Percentiles rank a stretch among this genome's conserved stretches.
Conservation (phyloP, 306 rosid genomes). For the Lathyrus oleraceus region DNA sequence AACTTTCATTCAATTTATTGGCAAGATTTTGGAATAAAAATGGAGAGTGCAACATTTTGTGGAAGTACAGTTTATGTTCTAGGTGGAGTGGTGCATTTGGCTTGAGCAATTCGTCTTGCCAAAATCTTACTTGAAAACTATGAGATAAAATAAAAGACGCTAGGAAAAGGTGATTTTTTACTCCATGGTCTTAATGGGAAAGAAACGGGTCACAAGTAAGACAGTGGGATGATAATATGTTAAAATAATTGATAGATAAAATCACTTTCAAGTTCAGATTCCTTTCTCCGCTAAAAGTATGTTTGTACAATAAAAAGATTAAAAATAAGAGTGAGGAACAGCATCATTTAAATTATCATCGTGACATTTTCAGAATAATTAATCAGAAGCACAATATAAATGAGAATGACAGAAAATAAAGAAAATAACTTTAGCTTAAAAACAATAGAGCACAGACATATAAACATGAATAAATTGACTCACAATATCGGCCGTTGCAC, state of each 20-base stretch:
- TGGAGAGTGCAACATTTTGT: too few species aligned
- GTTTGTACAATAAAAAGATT: too few species aligned
- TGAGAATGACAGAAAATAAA: not conserved
- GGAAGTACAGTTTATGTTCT: too few species aligned
- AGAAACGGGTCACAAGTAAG: not conserved
- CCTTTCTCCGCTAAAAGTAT: too few species aligned
- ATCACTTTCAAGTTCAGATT: too few species aligned
- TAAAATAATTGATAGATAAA: too few species aligned
- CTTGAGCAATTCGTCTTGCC: not conserved
- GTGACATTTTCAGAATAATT: conserved; percentile 3
- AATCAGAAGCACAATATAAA: not conserved
- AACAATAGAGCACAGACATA: conserved; percentile 12
- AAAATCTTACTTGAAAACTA: conserved; percentile 1
- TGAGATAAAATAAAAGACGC: not conserved
- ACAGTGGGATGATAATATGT: not conserved
- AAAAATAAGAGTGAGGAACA: not conserved
- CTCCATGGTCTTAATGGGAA: not conserved
- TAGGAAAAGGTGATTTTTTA: not conserved
- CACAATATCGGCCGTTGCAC: conserved; percentile 87
- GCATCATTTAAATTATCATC: conserved; percentile 15
- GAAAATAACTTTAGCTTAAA: not conserved
- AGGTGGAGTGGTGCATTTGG: not conserved
- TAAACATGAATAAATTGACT: conserved; percentile 45
- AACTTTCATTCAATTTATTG: too few species aligned
- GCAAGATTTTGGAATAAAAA: too few species aligned